These are phyloP conservation scores for Phytopythium litorale DNA, from an alignment of 352 stramenopile genomes.

Conservation along the genomic window DNA sequence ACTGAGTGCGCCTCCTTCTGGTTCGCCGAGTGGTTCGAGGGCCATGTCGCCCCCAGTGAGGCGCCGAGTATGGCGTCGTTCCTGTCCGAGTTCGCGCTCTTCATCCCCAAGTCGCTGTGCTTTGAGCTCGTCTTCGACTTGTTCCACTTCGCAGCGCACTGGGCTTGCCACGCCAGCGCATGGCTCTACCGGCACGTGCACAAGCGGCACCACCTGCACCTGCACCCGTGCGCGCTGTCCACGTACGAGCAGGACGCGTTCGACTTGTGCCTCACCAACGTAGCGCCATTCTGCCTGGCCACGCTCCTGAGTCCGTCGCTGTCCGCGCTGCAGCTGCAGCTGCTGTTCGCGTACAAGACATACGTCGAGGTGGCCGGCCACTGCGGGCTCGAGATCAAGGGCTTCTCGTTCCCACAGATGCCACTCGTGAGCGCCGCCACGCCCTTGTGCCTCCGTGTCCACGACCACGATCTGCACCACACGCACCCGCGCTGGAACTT, in stretches of 20 bases:
- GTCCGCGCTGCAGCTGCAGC: constrained; percentile 53
- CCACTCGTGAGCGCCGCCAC: constrained; percentile 47
- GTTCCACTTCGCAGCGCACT: constrained; percentile 81
- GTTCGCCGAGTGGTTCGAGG: constrained; percentile 20
- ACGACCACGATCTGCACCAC: constrained; percentile 87
- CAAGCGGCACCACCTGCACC: constrained; percentile 78
- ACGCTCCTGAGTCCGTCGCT: constrained; percentile 39
- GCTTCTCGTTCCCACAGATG: constrained; percentile 85
- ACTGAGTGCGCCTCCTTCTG: constrained; percentile 70
- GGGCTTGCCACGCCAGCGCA: constrained; percentile 54
- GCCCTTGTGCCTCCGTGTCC: constrained; percentile 60
- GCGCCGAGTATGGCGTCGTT: constrained; percentile 13
- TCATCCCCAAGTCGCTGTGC: constrained; percentile 81
- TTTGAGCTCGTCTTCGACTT: constrained; percentile 87
- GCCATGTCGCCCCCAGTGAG: neutral
- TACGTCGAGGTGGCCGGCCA: constrained; percentile 88
- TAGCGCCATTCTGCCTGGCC: constrained; percentile 60
- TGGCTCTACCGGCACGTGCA: constrained; percentile 80
- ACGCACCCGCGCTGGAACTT: constrained; percentile 84
- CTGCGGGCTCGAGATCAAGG: constrained; percentile 77
- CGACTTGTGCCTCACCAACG: constrained; percentile 76
- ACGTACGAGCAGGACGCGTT: constrained; percentile 83
- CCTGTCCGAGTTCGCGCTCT: constrained; percentile 39
- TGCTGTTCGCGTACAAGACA: constrained; percentile 87
- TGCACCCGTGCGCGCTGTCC: constrained; percentile 70